These are phyloP conservation scores for Hypomontagnella monticulosa DNA, from an alignment of 495 filamentous ascomycete species.

Conservation along the genomic window DNA sequence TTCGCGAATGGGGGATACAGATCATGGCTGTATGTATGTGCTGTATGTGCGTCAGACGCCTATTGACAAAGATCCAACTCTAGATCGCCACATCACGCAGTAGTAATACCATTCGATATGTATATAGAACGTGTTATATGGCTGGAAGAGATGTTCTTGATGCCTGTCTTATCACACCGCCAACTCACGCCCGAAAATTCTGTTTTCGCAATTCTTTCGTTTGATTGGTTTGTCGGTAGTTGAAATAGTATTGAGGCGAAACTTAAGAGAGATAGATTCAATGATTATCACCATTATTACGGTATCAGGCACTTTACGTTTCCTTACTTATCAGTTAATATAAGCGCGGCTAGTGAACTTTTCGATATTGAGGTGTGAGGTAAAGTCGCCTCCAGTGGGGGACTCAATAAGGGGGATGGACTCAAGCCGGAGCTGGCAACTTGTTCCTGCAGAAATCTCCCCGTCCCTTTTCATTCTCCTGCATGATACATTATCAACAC, in stretches of 20 bases:
- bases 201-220: conserved; percentile 1
- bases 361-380: background rate
- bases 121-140: conserved; percentile 23
- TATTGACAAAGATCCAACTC: conserved; percentile 26
- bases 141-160: conserved; percentile 12
- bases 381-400: background rate
- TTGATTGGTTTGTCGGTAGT: conserved; percentile 17
- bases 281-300: conserved; percentile 7
- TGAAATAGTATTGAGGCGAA: conserved; percentile 27
- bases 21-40: background rate
- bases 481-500: conserved; percentile 41
- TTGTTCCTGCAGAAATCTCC: conserved; percentile 40
- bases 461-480: conserved; percentile 33
- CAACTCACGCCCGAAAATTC: conserved; percentile 26
- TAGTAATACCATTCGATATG: conserved; percentile 15
- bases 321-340: conserved; percentile 3
- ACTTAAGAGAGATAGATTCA: background rate
- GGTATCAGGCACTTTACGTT: background rate
- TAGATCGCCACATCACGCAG: conserved; percentile 34
- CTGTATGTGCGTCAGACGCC: conserved; percentile 16
- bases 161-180: conserved; percentile 40
- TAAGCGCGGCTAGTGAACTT: conserved; percentile 23
- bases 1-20: conserved; percentile 20
- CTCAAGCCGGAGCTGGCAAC: conserved; percentile 3
- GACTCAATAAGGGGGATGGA: conserved; percentile 12